phyloP scores from a whole-genome alignment of 1,139 yeast genomes.

The Saccharomyces hybrid region DNA sequence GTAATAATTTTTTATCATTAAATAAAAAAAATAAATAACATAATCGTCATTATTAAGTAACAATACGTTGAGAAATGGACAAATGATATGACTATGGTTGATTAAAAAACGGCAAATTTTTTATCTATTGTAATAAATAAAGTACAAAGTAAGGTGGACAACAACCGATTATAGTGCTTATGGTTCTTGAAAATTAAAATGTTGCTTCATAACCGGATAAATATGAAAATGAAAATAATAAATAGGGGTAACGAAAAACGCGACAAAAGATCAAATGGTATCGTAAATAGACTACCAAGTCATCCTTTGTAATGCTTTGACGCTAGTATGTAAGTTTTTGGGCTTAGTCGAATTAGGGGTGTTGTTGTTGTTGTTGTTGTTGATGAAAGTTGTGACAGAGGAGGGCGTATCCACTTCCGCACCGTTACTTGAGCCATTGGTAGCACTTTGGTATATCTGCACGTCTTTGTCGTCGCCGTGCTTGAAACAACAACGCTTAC shows the following conservation, averaged over 20 bases:
- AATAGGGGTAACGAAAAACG: background rate
- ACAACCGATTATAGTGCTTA: background rate
- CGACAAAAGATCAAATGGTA: background rate
- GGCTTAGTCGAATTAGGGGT: background rate
- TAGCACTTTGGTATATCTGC: conserved; percentile 24
- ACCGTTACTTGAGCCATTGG: background rate
- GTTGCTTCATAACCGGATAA: background rate
- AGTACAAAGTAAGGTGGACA: background rate
- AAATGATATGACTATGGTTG: too few relatives aligned
- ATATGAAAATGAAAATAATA: conserved; percentile 4
- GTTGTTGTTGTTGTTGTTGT: background rate
- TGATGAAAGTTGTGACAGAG: too few relatives aligned
- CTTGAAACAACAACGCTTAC: conserved; percentile 85
- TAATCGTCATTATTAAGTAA: too few relatives aligned
- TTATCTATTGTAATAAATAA: background rate
- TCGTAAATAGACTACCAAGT: conserved; percentile 35
- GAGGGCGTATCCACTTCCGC: background rate
- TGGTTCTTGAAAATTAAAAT: background rate
- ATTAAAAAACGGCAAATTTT: background rate
- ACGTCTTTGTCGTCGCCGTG: conserved; percentile 47
- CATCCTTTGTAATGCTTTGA: conserved; percentile 26
- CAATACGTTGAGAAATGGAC: too few relatives aligned
- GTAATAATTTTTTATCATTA: too few relatives aligned
- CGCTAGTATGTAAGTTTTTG: conserved; percentile 27
- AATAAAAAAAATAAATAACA: background rate